Base-by-base conservation (phyloP, 176 grass and related monocot species). In the Guadua angustifolia region DNA sequence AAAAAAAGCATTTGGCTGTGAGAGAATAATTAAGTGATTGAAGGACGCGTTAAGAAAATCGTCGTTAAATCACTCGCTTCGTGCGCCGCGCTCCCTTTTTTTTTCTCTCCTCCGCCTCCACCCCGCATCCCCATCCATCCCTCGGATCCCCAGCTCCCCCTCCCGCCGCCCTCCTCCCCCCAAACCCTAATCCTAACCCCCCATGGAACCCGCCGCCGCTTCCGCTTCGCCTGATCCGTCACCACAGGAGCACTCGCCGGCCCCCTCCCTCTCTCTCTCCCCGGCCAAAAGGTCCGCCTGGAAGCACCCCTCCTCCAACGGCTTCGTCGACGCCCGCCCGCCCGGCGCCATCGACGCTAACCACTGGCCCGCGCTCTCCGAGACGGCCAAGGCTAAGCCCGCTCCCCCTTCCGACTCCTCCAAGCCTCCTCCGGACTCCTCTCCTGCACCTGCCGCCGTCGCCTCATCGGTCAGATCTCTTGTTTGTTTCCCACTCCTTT, bases 281-380 rank as follows among this genome's bases (percentile, higher is more conserved):
- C 2, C 61, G 60, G 83, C 78, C 73, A 94, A 90, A 79, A 82
- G 88, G 66, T 87, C 90, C 12, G 85, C 83, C 14, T 94, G 93
- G 93, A 90, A 88, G 74, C 74, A 78, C 33, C 90, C 85, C 42
- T 62, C 74, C 73, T 29, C 89, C 55, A 90, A 94, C 75, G 93
- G 92, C 7, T 56, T 52, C 64, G 21, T 51, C 36, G 86, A 86
- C 32, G 29, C 69, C 15, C 84, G 79, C 26, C 55, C 78, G 19
- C 74, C 87, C 14, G 79, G 38, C 43, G 85, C 88, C 78, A 92
- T 94, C 56, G 93, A 87, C 55, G 85, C 82, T 16, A 84, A 21
- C 24, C 78, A 75, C 64, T 94, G 93, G 93, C 93, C 93, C 10
- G 88, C 93, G 16, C 93, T 94, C 35, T 89, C 90, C 25, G 90